These are phyloP conservation scores for Penicillium samsonianum DNA, from an alignment of 495 filamentous ascomycete genomes.

Conservation along the genomic window DNA sequence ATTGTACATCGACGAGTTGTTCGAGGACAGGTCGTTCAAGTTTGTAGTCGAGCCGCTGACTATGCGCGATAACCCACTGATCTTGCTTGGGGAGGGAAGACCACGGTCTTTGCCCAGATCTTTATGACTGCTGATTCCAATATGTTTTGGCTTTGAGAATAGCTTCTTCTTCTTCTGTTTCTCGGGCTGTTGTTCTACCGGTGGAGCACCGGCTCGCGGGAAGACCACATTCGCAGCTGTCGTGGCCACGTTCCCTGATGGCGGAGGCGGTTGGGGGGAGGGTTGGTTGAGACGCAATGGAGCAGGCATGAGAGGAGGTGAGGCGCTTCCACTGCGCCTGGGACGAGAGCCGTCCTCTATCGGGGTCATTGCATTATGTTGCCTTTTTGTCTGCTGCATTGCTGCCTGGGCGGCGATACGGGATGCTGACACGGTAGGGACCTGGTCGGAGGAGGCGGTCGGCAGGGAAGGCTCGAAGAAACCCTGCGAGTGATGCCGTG, in stretches of 20 bases:
- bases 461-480: constrained; percentile 87
- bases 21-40: constrained; percentile 65
- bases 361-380: constrained; percentile 60
- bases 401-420: constrained; percentile 90
- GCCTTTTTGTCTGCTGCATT: constrained; percentile 78
- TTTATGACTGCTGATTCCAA: constrained; percentile 72
- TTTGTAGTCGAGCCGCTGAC: constrained; percentile 77
- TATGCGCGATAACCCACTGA: constrained; percentile 60
- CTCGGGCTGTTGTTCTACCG: constrained; percentile 44
- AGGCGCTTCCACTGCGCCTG: constrained; percentile 44
- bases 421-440: constrained; percentile 65
- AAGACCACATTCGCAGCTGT: constrained; percentile 88
- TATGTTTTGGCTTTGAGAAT: constrained; percentile 85
- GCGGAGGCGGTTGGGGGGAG: constrained; percentile 53
- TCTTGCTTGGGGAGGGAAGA: constrained; percentile 80
- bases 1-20: constrained; percentile 74
- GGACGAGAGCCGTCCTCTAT: constrained; percentile 36
- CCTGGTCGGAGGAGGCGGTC: constrained; percentile 58
- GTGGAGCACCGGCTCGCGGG: constrained; percentile 64
- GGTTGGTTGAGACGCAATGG: constrained; percentile 36
- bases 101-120: constrained; percentile 64
- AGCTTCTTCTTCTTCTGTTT: constrained; percentile 91
- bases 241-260: constrained; percentile 65
- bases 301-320: constrained; percentile 40
- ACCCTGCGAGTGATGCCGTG: constrained; percentile 75